Evolutionary conservation across 345 rosid species (phyloP), one percentile per base, ranked within the genome.

Genomic region (Microcos paniculata): DNA sequence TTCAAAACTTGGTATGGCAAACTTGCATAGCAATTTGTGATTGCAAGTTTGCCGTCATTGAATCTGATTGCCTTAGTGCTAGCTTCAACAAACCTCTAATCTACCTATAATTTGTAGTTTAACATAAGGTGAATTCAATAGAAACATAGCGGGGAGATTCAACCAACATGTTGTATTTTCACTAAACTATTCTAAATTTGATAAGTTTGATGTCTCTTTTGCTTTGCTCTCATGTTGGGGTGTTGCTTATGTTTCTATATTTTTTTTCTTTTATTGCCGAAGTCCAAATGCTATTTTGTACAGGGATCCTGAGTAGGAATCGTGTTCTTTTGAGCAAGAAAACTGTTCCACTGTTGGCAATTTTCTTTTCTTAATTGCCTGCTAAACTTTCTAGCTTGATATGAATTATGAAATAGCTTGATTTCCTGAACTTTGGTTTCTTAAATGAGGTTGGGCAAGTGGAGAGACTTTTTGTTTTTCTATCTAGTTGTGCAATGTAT

Each of bases 391-490:
- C 49, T 35, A 13, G 53, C 19, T 42, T 66, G 18, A n/a, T n/a
- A n/a, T n/a, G n/a, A n/a, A n/a, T n/a, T n/a, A 38, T 66, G 26
- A 43, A 43, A 43, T 66, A 43, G 71, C 71, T 40, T 43, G 53
- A 13, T 66, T 43, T 23, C 33, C 18, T 23, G 31, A 14, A 13
- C 53, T 13, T 24, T 6, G 71, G 42, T 23, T 6, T 65, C 21
- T n/a, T 6, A 51, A 70, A 70, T 53, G 45, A 52, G 28, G 46
- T 52, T 52, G 19, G 62, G 28, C 10, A 12, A 52, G 46, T 66
- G 43, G 59, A 70, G 28, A 70, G 45, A 19, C 14, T 16, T 57
- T 57, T 42, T 38, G n/a, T 12, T 57, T 24, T 42, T 38, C 33
- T 72, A 16, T 55, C 15, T 55, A 10, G 65, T 57, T 8, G 11